Evolutionary conservation across 805 yeast species (phyloP).

Genomic region (Yarrowia hollandica): DNA sequence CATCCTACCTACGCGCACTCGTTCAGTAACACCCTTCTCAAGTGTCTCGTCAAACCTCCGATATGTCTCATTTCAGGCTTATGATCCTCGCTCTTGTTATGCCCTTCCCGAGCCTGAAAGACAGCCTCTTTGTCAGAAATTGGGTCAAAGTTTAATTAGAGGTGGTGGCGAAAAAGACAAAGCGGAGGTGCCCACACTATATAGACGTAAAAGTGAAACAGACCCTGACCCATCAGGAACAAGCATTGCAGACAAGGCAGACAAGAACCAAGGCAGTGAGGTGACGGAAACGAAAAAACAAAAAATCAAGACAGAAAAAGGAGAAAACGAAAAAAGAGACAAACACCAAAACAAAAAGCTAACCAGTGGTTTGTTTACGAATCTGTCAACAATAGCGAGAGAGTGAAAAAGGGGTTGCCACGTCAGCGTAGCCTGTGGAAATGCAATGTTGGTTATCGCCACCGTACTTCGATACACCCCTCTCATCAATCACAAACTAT

Average conservation of each 20-base stretch:
- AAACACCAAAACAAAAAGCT: too few relatives aligned
- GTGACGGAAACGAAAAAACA: not conserved
- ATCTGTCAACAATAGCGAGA: too few relatives aligned
- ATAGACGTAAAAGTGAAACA: slow-evolving; percentile 20
- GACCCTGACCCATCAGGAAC: slow-evolving; percentile 30
- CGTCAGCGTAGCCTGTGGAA: too few relatives aligned
- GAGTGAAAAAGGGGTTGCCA: too few relatives aligned
- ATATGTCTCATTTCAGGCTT: slow-evolving; percentile 10
- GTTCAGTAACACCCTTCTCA: too few relatives aligned
- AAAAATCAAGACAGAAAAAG: not conserved
- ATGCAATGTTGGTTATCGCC: too few relatives aligned
- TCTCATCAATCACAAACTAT: too few relatives aligned
- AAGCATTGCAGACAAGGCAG: not conserved
- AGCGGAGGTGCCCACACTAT: not conserved
- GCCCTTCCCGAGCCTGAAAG: not conserved
- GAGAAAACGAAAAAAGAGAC: not conserved
- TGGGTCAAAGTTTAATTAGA: not conserved
- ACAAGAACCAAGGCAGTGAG: not conserved
- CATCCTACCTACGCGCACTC: too few relatives aligned
- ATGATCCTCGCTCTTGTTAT: slow-evolving; percentile 5
- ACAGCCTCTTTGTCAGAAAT: not conserved
- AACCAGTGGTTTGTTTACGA: too few relatives aligned
- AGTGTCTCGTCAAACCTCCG: not conserved
- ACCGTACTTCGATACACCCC: too few relatives aligned
- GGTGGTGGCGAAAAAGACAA: slow-evolving; percentile 3